Evolutionary conservation across 2,329 filamentous ascomycete genomes (phyloP).

Genomic region (Sporothrix humicola): DNA sequence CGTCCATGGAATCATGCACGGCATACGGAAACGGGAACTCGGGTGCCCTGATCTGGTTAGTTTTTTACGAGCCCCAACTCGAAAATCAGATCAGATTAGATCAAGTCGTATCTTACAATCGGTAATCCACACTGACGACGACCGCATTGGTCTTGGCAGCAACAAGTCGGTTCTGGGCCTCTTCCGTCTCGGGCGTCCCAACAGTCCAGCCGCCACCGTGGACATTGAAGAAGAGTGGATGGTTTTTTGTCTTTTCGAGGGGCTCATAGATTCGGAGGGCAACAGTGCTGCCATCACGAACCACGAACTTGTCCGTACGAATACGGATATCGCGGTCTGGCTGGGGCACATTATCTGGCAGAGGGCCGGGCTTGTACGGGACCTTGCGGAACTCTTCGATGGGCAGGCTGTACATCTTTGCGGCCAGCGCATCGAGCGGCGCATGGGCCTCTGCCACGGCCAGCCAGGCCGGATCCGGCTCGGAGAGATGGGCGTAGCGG

Average conservation of each 20-base stretch:
- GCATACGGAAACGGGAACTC: constrained; percentile 38
- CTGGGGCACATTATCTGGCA: constrained; percentile 17
- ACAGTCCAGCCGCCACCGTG: constrained; percentile 37
- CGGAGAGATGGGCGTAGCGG: constrained; percentile 8
- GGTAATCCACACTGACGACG: constrained; percentile 37
- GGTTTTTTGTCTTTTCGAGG: neutral
- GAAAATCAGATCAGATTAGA: no score
- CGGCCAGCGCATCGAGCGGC: neutral
- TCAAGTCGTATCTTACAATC: constrained; percentile 23
- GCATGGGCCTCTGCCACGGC: constrained; percentile 26
- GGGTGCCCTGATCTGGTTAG: neutral
- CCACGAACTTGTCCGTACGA: neutral
- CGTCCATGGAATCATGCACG: constrained; percentile 35
- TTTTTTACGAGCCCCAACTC: no score
- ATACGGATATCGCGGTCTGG: constrained; percentile 23
- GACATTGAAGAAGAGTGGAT: constrained; percentile 23
- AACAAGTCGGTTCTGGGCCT: constrained; percentile 32
- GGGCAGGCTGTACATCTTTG: constrained; percentile 27
- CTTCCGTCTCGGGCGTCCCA: constrained; percentile 36
- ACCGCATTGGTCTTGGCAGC: constrained; percentile 28
- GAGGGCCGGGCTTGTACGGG: constrained; percentile 29
- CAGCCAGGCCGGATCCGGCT: constrained; percentile 28
- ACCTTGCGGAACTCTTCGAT: constrained; percentile 33
- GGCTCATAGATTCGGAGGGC: constrained; percentile 16
- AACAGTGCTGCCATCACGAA: constrained; percentile 27